Percentiles rank a stretch among this genome's conserved stretches.
Evolutionary conservation across 2,329 filamentous ascomycete genomes (phyloP).

Genomic region (Sporothrix dimorphospora): DNA sequence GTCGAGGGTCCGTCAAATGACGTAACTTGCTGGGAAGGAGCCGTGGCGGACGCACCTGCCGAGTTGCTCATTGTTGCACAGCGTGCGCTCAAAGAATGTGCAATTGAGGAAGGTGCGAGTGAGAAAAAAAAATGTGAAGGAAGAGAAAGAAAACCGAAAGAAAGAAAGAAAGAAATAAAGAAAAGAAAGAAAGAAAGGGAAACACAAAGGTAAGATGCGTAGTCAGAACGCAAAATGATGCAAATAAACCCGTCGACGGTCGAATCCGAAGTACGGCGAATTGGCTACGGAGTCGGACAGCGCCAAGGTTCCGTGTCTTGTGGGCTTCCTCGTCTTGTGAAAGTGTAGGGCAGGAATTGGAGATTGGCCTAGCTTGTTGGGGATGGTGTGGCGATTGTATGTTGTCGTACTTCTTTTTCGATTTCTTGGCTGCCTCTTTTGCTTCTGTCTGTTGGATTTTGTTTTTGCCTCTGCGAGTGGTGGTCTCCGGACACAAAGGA

Average conservation of each 20-base stretch:
- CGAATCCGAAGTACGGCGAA: neutral
- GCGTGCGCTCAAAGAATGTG: neutral
- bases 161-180: no score
- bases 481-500: neutral
- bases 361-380: neutral
- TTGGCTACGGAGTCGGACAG: neutral
- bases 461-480: neutral
- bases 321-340: neutral
- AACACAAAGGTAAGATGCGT: neutral
- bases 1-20: slow-evolving; percentile 19
- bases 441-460: neutral
- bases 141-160: neutral
- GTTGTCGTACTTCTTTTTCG: neutral
- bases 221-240: neutral
- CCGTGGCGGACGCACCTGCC: neutral
- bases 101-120: neutral
- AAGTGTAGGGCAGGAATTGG: neutral
- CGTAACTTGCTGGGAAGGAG: slow-evolving; percentile 15
- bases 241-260: neutral
- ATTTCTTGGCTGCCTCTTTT: slow-evolving; percentile 11
- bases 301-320: slow-evolving; percentile 3
- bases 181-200: neutral
- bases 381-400: neutral
- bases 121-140: neutral
- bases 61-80: slow-evolving; percentile 8